Base-by-base conservation (phyloP, 441 rosid species). In the Hypseocharis bilobata region DNA sequence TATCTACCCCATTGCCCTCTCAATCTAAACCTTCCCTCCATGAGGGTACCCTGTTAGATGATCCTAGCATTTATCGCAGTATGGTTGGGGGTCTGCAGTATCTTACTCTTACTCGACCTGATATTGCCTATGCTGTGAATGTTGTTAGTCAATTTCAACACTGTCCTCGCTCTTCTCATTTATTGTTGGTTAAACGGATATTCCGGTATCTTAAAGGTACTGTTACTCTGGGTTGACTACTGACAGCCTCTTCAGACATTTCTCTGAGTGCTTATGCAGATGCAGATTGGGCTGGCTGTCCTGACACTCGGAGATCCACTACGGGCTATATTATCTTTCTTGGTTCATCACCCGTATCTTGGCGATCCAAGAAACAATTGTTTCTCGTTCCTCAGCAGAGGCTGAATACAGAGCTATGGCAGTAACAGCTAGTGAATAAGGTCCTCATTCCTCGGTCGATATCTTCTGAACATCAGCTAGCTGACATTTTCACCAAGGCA, bases 401-500 rank as follows among this genome's bases (percentile, higher is more conserved):
- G 44, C 44, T 2, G 0, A 38, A 7, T 11, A 38, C 10, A 5
- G 44, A 8, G 0, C n/a, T 0, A 38, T 38, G 14, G n/a, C 14
- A 0, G 44, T n/a, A n/a, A n/a, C n/a, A n/a, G n/a, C n/a, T n/a
- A n/a, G n/a, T n/a, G n/a, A n/a, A n/a, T n/a, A n/a, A n/a, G n/a
- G n/a, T n/a, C n/a, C n/a, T n/a, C n/a, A n/a, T n/a, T n/a, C n/a
- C n/a, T n/a, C n/a, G n/a, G n/a, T n/a, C n/a, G n/a, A n/a, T 64
- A 2, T 4, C 38, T 0, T 10, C 42, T 4, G 1, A 25, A n/a
- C 1, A n/a, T 0, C 59, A 64, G 16, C 40, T 45, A 1, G 67
- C 57, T 0, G 28, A 64, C 16, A 25, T 64, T 6, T 34, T 64
- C 20, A 64, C 67, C 11, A 64, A 64, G 4, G 57, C 58, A 6